phyloP scores from a whole-genome alignment of 1,139 yeast species.

The Nakaseomyces glabratus region DNA sequence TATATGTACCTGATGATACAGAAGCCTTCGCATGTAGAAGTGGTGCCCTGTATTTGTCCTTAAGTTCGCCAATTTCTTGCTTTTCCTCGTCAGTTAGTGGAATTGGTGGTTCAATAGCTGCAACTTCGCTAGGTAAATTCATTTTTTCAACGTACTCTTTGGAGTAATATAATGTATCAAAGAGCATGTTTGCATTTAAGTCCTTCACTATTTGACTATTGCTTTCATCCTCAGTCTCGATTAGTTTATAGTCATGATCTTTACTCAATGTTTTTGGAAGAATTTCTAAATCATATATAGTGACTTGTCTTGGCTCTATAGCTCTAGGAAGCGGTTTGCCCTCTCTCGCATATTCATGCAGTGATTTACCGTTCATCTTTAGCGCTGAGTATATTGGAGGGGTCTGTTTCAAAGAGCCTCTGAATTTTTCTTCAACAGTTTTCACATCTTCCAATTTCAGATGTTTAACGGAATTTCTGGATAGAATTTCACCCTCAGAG shows the following conservation, averaged over 20 bases:
- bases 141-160: constrained; percentile 42
- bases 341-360: constrained; percentile 89
- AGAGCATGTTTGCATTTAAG: constrained; percentile 48
- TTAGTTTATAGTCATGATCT: constrained; percentile 47
- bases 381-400: constrained; percentile 95
- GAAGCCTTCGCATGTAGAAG: constrained; percentile 61
- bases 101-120: constrained; percentile 33
- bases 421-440: constrained; percentile 48
- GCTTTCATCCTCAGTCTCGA: constrained; percentile 35
- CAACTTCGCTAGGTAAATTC: constrained; percentile 30
- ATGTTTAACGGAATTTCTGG: constrained; percentile 48
- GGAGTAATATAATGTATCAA: constrained; percentile 53
- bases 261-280: constrained; percentile 42
- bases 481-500: constrained; percentile 72
- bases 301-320: constrained; percentile 68
- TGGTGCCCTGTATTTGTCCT: constrained; percentile 44
- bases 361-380: constrained; percentile 87
- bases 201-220: constrained; percentile 44
- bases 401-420: constrained; percentile 75
- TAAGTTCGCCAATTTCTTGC: constrained; percentile 23
- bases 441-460: constrained; percentile 47
- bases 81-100: constrained; percentile 27
- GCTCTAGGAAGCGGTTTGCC: constrained; percentile 77
- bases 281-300: constrained; percentile 47
- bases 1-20: constrained; percentile 94